Conservation (phyloP, 352 stramenopile genomes). For the Sclerospora graminicola region DNA sequence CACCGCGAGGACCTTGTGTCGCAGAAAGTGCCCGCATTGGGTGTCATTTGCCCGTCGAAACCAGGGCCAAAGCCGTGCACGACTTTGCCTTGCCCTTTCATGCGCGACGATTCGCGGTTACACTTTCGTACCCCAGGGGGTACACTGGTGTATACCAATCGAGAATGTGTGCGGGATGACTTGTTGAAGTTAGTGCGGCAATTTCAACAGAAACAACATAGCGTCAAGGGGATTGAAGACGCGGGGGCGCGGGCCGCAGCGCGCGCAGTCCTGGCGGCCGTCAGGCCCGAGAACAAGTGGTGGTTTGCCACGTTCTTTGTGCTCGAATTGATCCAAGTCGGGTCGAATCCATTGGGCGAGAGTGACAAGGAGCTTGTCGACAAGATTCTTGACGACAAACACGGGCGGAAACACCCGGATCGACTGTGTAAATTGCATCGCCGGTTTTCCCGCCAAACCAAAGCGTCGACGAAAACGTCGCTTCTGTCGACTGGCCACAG, state of each 20-base stretch:
- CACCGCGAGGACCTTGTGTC: slow-evolving; percentile 34
- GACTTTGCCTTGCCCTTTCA: slow-evolving; percentile 56
- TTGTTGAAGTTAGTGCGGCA: slow-evolving; percentile 46
- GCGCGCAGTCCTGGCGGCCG: slow-evolving; percentile 24
- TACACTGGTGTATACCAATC: slow-evolving; percentile 48
- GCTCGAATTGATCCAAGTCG: slow-evolving; percentile 52
- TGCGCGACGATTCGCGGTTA: slow-evolving; percentile 52
- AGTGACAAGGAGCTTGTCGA: slow-evolving; percentile 60
- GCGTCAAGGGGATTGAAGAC: slow-evolving; percentile 30
- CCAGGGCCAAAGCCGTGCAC: slow-evolving; percentile 33
- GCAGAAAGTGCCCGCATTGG: slow-evolving; percentile 43
- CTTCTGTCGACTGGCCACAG: too few species aligned
- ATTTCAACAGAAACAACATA: slow-evolving; percentile 55
- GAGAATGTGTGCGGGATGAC: slow-evolving; percentile 50
- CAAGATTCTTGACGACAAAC: slow-evolving; percentile 62
- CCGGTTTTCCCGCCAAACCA: slow-evolving; percentile 46
- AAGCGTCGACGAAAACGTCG: slow-evolving; percentile 16
- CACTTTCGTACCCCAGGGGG: slow-evolving; percentile 49
- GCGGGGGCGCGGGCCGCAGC: slow-evolving; percentile 21
- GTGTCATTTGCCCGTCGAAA: slow-evolving; percentile 41
- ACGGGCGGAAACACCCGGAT: slow-evolving; percentile 54
- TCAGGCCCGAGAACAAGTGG: slow-evolving; percentile 47
- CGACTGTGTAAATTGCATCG: slow-evolving; percentile 58
- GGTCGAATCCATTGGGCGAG: slow-evolving; percentile 57
- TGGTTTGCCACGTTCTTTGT: slow-evolving; percentile 77